phyloP scores from a whole-genome alignment of 2,329 filamentous ascomycete species.

The Elsinoe arachidis region DNA sequence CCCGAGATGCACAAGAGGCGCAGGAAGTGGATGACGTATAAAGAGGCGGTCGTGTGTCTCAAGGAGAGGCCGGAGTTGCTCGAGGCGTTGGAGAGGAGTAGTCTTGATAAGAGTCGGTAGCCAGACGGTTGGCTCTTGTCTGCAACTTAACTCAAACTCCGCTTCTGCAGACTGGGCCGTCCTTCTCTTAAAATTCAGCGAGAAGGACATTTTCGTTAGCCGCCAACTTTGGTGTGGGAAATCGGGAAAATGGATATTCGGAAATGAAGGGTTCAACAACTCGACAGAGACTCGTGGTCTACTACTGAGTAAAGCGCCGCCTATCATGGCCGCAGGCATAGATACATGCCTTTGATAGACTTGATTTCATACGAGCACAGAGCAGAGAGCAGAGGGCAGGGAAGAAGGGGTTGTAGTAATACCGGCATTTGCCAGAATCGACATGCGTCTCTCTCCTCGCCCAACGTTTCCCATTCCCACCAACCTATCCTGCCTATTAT shows the following conservation, averaged over 20 bases:
- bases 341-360: background rate
- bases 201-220: background rate
- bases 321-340: background rate
- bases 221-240: background rate
- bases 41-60: slow-evolving; percentile 70
- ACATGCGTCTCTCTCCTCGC: background rate
- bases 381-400: background rate
- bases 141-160: background rate
- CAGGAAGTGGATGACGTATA: slow-evolving; percentile 81
- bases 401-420: background rate
- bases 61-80: slow-evolving; percentile 74
- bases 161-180: slow-evolving; percentile 3
- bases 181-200: background rate
- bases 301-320: background rate
- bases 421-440: background rate
- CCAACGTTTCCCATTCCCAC: background rate
- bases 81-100: slow-evolving; percentile 73
- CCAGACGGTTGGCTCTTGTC: background rate
- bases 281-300: background rate
- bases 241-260: background rate
- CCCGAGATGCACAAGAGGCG: slow-evolving; percentile 88
- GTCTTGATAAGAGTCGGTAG: slow-evolving; percentile 22
- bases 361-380: background rate
- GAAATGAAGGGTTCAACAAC: background rate
- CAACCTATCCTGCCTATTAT: background rate